Base-by-base conservation (phyloP, 2,329 filamentous ascomycete genomes). In the Lecanicillium sp. region DNA sequence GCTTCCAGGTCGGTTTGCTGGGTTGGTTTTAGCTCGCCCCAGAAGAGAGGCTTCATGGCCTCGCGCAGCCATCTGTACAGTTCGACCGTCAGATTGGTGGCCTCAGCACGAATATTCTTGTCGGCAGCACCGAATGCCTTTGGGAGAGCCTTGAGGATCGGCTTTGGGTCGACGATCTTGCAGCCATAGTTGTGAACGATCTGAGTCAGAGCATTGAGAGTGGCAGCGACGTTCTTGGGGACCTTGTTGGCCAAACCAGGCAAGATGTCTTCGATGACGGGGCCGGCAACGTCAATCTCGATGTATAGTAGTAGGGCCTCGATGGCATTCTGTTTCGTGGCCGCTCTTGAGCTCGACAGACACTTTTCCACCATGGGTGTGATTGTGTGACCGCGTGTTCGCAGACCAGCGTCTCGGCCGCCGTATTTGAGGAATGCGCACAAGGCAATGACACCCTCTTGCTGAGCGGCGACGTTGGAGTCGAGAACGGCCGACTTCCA, bases 21-120 rank as follows among this genome's bases (percentile, higher is more conserved):
- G 0, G 95, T 91, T 1, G 91, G 86, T 65, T 98, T 98, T 52
- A 98, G 68, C 51, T 98, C 93, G 37, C 79, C 82, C 90, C 93
- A 98, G 65, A 98, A 97, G 67, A 97, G 85, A 30, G 91, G 89
- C 65, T 98, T 98, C 83, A 98, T 96, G 10, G 91, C 91, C 55
- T 98, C 93, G 56, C 91, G 86, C 27, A 98, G 75, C 93, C 94
- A 98, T 67, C 93, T 78, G 67, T 98, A 98, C 50, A 98, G 80
- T 63, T 98, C 94, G 40, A 96, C 88, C 0, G 91, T 86, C 49
- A 98, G 73, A 57, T 86, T 90, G 39, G 93, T 93, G 23, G 90
- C 90, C 65, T 96, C 93, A 3, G 90, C 90, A 67, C 93, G 85
- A 14, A 98, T 88, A 63, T 97, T 97, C 69, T 98, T 98, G 74